Evolutionary conservation across 2,329 filamentous ascomycete species (phyloP).

Genomic region (Fusarium bulbicola): DNA sequence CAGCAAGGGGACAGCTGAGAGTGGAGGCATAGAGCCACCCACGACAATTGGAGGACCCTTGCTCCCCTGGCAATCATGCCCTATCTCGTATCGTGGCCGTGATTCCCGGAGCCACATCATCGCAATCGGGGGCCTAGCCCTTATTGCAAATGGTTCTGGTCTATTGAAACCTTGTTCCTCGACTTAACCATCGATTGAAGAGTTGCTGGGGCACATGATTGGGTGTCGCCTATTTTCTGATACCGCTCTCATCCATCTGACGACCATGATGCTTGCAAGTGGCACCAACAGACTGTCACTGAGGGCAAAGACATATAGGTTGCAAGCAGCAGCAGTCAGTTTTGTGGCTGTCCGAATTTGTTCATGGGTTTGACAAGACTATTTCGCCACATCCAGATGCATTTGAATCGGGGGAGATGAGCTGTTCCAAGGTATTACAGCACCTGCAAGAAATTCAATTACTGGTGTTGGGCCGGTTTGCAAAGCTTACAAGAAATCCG

Average conservation of each 20-base stretch:
- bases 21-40: background rate
- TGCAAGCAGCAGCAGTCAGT: no score
- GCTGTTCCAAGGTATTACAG: accelerated
- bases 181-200: accelerated
- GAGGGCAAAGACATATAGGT: no score
- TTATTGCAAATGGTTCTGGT: background rate
- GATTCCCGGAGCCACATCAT: background rate
- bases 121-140: background rate
- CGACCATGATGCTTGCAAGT: no score
- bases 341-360: accelerated
- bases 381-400: no score
- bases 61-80: background rate
- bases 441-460: background rate
- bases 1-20: background rate
- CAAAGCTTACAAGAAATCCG: background rate
- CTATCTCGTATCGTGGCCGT: background rate
- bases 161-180: background rate
- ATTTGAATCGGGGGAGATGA: no score
- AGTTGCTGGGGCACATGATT: background rate
- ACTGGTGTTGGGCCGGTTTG: accelerated
- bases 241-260: no score
- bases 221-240: no score
- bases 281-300: no score
- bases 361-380: background rate
- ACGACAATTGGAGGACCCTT: background rate